Conservation (phyloP, 2,329 filamentous ascomycete genomes). For the Mycosphaerella arachidis region DNA sequence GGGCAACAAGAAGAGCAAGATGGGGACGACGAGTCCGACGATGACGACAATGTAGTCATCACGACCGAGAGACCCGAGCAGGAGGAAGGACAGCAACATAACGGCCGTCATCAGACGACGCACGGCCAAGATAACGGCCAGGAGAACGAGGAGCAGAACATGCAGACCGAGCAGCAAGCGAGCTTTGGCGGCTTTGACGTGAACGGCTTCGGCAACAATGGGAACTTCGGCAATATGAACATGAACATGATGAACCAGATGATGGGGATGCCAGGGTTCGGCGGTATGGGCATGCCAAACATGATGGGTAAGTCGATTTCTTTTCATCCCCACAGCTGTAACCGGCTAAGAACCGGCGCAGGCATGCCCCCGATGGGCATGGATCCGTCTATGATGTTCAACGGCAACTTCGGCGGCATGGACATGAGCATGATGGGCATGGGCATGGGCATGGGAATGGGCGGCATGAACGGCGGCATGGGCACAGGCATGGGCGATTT, state of each 20-base stretch:
- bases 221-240: constrained; percentile 21
- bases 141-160: constrained; percentile 11
- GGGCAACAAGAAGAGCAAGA: constrained; percentile 19
- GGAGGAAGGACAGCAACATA: constrained; percentile 15
- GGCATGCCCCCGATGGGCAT: constrained; percentile 81
- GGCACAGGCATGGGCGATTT: constrained; percentile 56
- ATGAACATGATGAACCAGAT: constrained; percentile 63
- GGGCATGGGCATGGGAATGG: constrained; percentile 46
- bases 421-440: constrained; percentile 66
- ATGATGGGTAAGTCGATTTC: constrained; percentile 74
- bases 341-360: constrained; percentile 19
- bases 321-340: constrained; percentile 18
- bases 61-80: constrained; percentile 29
- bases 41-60: constrained; percentile 29
- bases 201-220: constrained; percentile 18
- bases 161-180: constrained; percentile 20
- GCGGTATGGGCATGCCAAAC: constrained; percentile 45
- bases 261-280: constrained; percentile 49
- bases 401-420: constrained; percentile 65
- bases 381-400: constrained; percentile 77
- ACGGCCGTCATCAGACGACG: constrained; percentile 4
- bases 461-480: constrained; percentile 46
- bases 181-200: constrained; percentile 23
- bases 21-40: constrained; percentile 21
- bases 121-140: constrained; percentile 16